phyloP scores from a whole-genome alignment of 306 rosid genomes.

The Purshia tridentata region DNA sequence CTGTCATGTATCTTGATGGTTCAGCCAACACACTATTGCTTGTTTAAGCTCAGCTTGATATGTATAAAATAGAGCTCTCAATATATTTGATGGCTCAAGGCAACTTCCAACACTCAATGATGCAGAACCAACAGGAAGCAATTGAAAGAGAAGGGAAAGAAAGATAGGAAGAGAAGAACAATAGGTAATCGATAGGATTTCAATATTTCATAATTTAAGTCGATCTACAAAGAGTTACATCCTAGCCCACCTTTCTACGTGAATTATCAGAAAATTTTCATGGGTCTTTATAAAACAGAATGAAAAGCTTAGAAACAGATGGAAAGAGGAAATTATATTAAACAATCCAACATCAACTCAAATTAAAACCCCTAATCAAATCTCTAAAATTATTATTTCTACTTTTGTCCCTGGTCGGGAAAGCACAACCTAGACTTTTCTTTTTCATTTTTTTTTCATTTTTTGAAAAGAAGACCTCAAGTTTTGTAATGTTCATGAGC shows the following conservation, averaged over 20 bases:
- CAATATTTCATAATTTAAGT: neutral
- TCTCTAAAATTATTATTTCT: no score
- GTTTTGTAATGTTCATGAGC: no score
- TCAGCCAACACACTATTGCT: neutral
- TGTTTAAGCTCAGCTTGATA: neutral
- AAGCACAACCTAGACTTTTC: no score
- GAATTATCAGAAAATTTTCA: neutral
- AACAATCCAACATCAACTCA: neutral
- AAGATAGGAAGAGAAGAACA: neutral
- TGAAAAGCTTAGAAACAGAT: neutral
- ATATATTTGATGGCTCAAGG: neutral
- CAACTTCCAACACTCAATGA: neutral
- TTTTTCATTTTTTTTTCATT: no score
- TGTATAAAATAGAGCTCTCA: neutral
- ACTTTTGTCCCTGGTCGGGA: no score
- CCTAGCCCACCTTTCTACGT: neutral
- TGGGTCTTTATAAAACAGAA: neutral
- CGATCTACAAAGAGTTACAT: neutral
- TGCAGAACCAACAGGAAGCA: neutral
- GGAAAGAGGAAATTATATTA: neutral
- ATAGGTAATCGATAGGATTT: neutral
- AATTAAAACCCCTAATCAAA: no score
- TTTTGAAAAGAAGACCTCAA: no score
- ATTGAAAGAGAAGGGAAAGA: neutral
- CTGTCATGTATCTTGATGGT: no score